Evolutionary conservation across 441 rosid genomes (phyloP), one percentile per base, ranked within the genome.

Genomic region (Mallotus japonicus): DNA sequence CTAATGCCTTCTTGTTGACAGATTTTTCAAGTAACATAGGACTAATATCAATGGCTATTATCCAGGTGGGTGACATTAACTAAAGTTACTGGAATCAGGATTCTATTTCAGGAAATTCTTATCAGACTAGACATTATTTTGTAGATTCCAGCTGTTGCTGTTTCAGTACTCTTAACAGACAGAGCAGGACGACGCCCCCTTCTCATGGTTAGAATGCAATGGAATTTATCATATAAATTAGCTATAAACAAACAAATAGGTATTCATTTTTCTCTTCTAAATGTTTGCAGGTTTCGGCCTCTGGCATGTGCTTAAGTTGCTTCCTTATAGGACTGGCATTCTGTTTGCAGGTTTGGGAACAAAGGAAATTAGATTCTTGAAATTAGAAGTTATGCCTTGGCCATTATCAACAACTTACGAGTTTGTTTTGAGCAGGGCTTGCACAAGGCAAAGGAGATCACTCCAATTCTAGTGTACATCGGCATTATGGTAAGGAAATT

Each of bases 91-190:
- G 3, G 1, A 12, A 2, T 1, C 32, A 28, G 32, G 63, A 17
- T 40, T 58, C 57, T 66, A 5, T 22, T 32, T 47, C 4, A 17
- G 28, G 64, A 42, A 58, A 22, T 46, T 69, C 62, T 69, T 4
- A 50, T n/a, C 32, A 14, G 62, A 28, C 9, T 2, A 51, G 12
- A 3, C 49, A 3, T 37, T 47, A 10, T 8, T 44, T 6, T 69
- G 59, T 69, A 77, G 80, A 59, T 73, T 62, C 77, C 77, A 37
- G 62, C 65, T 64, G n/a, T 51, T 20, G 40, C 55, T 17, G 67
- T 34, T 10, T 51, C 47, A 40, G 37, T 67, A 1, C 34, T 59
- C 40, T 57, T 73, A 32, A 56, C 50, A 8, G 76, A 73, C 8
- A 59, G n/a, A 73, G 44, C 24, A 12, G 76, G 76, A 20, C 12